These are phyloP conservation scores for Phallus indusiatus DNA, from an alignment of 768 basidiomycete species.

Conservation along the genomic window DNA sequence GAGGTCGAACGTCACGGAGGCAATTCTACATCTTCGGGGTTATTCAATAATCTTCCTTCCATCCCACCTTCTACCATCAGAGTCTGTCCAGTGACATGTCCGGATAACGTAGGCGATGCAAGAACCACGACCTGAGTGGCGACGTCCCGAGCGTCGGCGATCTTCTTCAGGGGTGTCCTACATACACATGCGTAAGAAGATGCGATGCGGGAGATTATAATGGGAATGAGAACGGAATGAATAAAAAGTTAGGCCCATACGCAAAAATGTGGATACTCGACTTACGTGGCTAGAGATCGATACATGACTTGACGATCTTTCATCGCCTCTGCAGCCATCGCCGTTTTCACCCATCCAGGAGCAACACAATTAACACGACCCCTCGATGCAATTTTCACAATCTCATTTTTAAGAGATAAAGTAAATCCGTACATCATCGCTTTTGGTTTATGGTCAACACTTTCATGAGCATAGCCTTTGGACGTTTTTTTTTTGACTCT, in stretches of 20 bases:
- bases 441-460: no score
- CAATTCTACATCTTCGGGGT: constrained; percentile 23
- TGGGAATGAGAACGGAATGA: no score
- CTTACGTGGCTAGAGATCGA: constrained; percentile 59
- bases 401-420: constrained; percentile 67
- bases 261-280: constrained; percentile 5
- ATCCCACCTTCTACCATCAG: constrained; percentile 70
- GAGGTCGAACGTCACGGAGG: neutral
- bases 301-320: constrained; percentile 46
- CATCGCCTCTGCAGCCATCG: constrained; percentile 50
- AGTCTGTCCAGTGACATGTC: constrained; percentile 62
- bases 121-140: constrained; percentile 56
- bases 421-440: constrained; percentile 69
- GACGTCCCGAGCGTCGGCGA: constrained; percentile 52
- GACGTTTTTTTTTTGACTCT: constrained; percentile 13
- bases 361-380: constrained; percentile 64
- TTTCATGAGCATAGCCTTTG: neutral
- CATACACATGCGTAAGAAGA: no score
- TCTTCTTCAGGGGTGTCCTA: constrained; percentile 63
- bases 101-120: constrained; percentile 51
- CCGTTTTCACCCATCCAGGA: constrained; percentile 54
- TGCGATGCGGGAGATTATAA: no score
- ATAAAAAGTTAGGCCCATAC: no score
- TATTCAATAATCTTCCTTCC: constrained; percentile 56
- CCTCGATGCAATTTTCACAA: constrained; percentile 61